These are phyloP conservation scores for Diaporthe batatas DNA, from an alignment of 2,329 filamentous ascomycete genomes.

Conservation along the genomic window DNA sequence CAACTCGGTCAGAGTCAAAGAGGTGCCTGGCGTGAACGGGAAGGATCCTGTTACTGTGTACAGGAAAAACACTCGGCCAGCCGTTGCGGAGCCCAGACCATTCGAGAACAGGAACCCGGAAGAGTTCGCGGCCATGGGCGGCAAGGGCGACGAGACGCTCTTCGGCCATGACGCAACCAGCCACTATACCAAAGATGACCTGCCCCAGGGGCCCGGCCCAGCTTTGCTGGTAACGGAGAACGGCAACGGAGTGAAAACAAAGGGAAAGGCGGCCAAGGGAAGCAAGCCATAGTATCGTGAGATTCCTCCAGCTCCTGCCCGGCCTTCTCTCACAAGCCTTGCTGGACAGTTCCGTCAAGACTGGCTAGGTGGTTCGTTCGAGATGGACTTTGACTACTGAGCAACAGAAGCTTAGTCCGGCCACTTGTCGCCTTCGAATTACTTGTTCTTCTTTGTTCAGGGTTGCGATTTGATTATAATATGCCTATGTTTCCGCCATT, in stretches of 20 bases:
- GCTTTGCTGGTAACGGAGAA: slow-evolving; percentile 46
- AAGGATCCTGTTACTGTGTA: slow-evolving; percentile 79
- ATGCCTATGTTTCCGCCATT: background rate
- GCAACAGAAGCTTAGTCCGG: background rate
- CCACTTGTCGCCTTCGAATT: background rate
- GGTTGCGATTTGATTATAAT: background rate
- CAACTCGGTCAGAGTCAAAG: slow-evolving; percentile 76
- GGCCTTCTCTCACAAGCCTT: slow-evolving; percentile 29
- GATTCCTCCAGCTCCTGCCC: slow-evolving; percentile 20
- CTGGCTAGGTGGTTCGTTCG: slow-evolving; percentile 40
- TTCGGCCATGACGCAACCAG: slow-evolving; percentile 74
- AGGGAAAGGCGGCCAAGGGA: slow-evolving; percentile 38
- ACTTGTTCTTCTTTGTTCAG: background rate
- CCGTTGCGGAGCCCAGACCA: slow-evolving; percentile 72
- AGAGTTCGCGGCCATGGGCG: slow-evolving; percentile 88
- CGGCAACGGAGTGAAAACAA: slow-evolving; percentile 36
- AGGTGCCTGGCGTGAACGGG: slow-evolving; percentile 65
- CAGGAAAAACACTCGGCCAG: slow-evolving; percentile 71
- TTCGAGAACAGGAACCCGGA: slow-evolving; percentile 74
- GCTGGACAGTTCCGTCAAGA: slow-evolving; percentile 36
- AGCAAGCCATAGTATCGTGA: slow-evolving; percentile 41
- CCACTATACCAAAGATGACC: slow-evolving; percentile 61
- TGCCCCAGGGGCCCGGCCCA: slow-evolving; percentile 42
- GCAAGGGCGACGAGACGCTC: slow-evolving; percentile 84
- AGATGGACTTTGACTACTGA: slow-evolving; percentile 42